A percentile compares a stretch with the other conserved stretches of the same genome.
Conservation (phyloP, 768 basidiomycete species). For the Lanmaoa rubissima region DNA sequence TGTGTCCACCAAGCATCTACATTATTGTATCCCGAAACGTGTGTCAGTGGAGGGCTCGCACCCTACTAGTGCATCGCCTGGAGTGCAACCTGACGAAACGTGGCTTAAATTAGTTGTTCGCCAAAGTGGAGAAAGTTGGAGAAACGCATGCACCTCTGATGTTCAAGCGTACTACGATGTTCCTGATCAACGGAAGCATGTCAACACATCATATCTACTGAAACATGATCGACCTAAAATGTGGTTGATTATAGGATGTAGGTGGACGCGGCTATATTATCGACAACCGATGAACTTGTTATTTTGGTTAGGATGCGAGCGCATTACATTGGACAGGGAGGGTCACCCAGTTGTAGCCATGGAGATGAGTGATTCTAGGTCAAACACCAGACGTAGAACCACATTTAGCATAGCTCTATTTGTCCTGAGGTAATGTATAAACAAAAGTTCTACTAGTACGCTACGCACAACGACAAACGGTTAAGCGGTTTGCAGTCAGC, state of each 20-base stretch:
- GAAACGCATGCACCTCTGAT: background rate
- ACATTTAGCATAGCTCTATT: background rate
- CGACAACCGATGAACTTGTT: background rate
- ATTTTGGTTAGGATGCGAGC: background rate
- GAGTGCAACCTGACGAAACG: background rate
- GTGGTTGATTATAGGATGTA: background rate
- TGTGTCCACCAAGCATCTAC: background rate
- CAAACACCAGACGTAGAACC: background rate
- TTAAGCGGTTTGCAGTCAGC: background rate
- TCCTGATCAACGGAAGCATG: background rate
- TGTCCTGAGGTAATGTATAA: background rate
- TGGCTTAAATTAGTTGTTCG: conserved; percentile 2
- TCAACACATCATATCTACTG: background rate
- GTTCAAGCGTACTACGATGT: background rate
- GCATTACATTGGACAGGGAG: too few relatives aligned
- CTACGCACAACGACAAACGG: background rate
- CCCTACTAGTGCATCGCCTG: conserved; percentile 3
- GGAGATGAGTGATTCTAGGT: too few relatives aligned
- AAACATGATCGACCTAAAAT: background rate
- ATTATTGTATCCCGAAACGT: background rate
- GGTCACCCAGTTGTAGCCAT: background rate
- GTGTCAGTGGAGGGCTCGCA: background rate
- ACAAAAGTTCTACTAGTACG: background rate
- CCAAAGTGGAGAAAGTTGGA: background rate
- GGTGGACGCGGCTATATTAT: background rate